Base-by-base conservation (phyloP, 768 basidiomycete genomes). In the Tulasnella sp. region DNA sequence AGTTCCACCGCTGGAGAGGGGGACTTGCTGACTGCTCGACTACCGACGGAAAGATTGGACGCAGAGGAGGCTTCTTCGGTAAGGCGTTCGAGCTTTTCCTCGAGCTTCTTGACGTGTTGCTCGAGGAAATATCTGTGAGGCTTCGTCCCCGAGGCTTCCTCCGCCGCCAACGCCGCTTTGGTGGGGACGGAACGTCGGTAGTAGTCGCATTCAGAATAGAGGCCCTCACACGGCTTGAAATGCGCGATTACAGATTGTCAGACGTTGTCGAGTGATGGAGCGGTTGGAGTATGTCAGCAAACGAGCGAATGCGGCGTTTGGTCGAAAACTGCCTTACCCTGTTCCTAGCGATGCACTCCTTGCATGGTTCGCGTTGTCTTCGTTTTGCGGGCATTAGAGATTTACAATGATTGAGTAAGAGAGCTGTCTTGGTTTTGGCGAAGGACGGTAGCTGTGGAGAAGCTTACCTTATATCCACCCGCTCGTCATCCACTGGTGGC, bases 91-190 rank as follows among this genome's bases (percentile, higher is more conserved):
- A 27, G 36, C 46, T 62, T 76, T 46, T 76, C 75, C 31, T 76
- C 75, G 19, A 76, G 75, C 56, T 76, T 48, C 36, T 39, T 31
- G 39, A 76, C n/a, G n/a, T 62, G 44, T 52, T 76, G 75, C 46
- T 76, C 46, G 48, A 76, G 75, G 75, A 76, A 74, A 10, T 74
- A 40, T 18, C 73, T 19, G 39, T 74, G 44, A 40, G 38, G 44
- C n/a, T 40, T 74, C 34, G 73, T 68, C 5, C 73, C 39, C 36
- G 73, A 46, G 31, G 73, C 73, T 74, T 40, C 73, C 38, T 40
- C 73, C 2, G 73, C 44, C 3, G 62, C 62, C 31, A 68, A 34
- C 14, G 62, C 62, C 27, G 62, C 62, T 36, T 14, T 68, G 62
- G 62, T 68, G 10, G 62, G 62, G 10, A 68, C 62, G 62, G 62